Percentiles rank a stretch among this genome's conserved stretches.
Evolutionary conservation across 1,284 basidiomycete genomes (phyloP).

Genomic region (Cryptococcus wingfieldii): DNA sequence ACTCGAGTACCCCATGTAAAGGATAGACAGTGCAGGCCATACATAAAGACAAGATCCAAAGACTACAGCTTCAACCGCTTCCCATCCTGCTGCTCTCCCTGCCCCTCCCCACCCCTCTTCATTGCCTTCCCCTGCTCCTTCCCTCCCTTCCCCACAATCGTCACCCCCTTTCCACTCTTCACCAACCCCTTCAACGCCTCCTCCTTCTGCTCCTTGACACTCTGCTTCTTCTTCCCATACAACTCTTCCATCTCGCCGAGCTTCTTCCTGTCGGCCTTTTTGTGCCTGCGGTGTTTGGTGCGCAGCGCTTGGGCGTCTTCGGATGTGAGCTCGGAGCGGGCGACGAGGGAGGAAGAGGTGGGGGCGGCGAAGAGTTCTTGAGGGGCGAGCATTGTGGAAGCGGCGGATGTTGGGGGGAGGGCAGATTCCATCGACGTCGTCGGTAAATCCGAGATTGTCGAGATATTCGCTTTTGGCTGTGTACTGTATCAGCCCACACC

Average conservation of each 20-base stretch:
- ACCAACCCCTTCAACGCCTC: slow-evolving; percentile 71
- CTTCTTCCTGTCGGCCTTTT: slow-evolving; percentile 65
- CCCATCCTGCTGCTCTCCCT: slow-evolving; percentile 22
- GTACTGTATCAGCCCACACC: neutral
- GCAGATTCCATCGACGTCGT: slow-evolving; percentile 86
- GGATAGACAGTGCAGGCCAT: neutral
- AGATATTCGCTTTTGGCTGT: slow-evolving; percentile 87
- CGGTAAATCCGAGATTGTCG: slow-evolving; percentile 77
- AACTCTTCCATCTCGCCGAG: slow-evolving; percentile 66
- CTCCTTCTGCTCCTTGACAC: slow-evolving; percentile 72
- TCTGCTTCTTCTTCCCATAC: slow-evolving; percentile 55
- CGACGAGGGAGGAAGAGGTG: slow-evolving; percentile 55
- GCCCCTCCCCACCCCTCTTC: slow-evolving; percentile 25
- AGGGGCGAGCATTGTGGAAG: slow-evolving; percentile 80
- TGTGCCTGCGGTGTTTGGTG: slow-evolving; percentile 69
- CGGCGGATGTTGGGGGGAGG: slow-evolving; percentile 73
- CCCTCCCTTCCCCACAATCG: slow-evolving; percentile 70
- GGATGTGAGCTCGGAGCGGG: slow-evolving; percentile 77
- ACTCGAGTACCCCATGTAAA: no score
- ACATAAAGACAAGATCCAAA: neutral
- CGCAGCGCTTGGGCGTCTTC: slow-evolving; percentile 71
- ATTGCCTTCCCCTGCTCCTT: slow-evolving; percentile 47
- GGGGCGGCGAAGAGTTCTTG: slow-evolving; percentile 78
- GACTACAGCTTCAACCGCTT: slow-evolving; percentile 41
- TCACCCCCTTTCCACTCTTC: slow-evolving; percentile 74